Evolutionary conservation across 2,329 filamentous ascomycete species (phyloP), one percentile per base, ranked within the genome.

Genomic region (Acrodontium crateriforme): DNA sequence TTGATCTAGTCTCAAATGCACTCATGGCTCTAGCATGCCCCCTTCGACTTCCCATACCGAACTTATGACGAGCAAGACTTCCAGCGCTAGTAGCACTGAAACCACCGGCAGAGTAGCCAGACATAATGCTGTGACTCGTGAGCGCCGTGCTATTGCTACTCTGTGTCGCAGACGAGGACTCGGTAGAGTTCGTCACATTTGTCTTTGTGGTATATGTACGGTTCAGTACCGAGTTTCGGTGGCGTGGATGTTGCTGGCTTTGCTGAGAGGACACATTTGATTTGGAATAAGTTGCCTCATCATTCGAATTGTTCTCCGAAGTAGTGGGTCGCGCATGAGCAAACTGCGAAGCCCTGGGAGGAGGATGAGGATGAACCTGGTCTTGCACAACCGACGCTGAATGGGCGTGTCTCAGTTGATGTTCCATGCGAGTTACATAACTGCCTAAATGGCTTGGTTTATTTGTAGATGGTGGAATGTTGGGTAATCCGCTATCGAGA

Each of bases 51-150:
- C 46, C 54, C 45, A 63, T 27, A 45, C 64, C 49, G 54, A 60
- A 50, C 39, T 76, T 78, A 46, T 80, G 79, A 36, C 85, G 73
- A 16, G 84, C 85, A 39, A 91, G 72, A 55, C 87, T 95, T 29
- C 85, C 89, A 10, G 89, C 89, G 55, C 89, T 95, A 10, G 89
- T 95, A 27, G 84, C 81, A 52, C 87, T 95, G 55, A 94, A 83
- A 9, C 71, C 87, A 27, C 85, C 76, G 1, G 89, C 89, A 29
- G 89, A 95, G 28, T 72, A 68, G 3, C 87, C 89, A 52, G 87
- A 95, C 87, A 94, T 94, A 23, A 98, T 55, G 45, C 82, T 95
- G 43, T 78, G 73, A 42, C 77, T 74, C 10, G 83, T 94, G 50
- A 73, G 74, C 41, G 80, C 73, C 1, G 79, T 85, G 38, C 76